Evolutionary conservation across 495 filamentous ascomycete genomes (phyloP), one percentile per base, ranked within the genome.

Genomic region (Pseudomonodictys pantanalensis): DNA sequence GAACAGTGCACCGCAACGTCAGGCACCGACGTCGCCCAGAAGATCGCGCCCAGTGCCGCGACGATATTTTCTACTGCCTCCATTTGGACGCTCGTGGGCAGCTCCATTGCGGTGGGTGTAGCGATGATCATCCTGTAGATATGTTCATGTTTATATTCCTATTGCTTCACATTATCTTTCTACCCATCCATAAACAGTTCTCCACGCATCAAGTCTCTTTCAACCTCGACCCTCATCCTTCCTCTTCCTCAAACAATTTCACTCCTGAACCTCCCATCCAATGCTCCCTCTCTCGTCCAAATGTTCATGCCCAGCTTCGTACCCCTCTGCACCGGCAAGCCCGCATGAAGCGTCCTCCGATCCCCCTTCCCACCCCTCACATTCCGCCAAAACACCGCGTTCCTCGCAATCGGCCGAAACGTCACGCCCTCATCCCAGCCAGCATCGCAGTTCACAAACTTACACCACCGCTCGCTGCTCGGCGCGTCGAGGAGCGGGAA

Each of bases 251-350:
- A 53, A 3, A 62, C 47, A 10, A 5, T 28, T n/a, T 60, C 57
- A 42, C 63, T 62, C 35, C 63, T 18, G 62, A 53, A 62, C 47
- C 35, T 28, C 33, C 0, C 33, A 62, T 63, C 48, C 32, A 67
- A 43, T 11, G 41, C 58, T 52, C 30, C 55, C 64, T 62, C 44
- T 29, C 48, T 60, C 48, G 71, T 70, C 80, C 79, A 83, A 56
- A 83, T 81, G 68, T 83, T 82, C 77, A 82, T 79, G 2, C 79
- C 79, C 17, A 77, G 76, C 71, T 82, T 83, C 47, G 67, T 44
- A 2, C 79, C 80, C 1, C 64, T 69, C 39, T 62, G 71, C 15
- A 83, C 63, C 1, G 79, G 77, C 38, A 81, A 59, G 1, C 79
- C 79, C 3, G 79, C 79, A 60, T 82, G 80, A 43, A 74, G 65